phyloP scores from a whole-genome alignment of 2,329 filamentous ascomycete species.

The Botryosphaeria dothidea region DNA sequence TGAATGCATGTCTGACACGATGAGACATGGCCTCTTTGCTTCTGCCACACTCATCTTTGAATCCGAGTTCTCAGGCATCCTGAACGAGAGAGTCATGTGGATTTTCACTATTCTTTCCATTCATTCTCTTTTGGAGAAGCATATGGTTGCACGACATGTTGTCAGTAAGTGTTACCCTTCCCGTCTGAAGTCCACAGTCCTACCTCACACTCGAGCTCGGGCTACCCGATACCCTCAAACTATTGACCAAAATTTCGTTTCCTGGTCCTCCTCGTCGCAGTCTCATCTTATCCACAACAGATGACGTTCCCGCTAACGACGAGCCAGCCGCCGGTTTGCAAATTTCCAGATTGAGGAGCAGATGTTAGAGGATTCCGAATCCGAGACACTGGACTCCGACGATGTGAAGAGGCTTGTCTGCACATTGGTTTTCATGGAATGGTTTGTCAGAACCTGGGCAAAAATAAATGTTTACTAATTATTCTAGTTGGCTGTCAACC shows the following conservation, averaged over 20 bases:
- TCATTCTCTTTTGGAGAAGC: constrained; percentile 39
- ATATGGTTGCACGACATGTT: constrained; percentile 39
- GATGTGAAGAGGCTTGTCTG: constrained; percentile 33
- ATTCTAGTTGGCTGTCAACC: constrained; percentile 35
- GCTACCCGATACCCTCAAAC: background rate
- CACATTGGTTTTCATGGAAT: constrained; percentile 41
- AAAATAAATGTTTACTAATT: background rate
- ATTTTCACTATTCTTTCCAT: constrained; percentile 37
- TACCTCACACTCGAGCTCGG: background rate
- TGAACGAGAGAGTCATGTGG: constrained; percentile 38
- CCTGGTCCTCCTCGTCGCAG: background rate
- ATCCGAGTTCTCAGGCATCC: constrained; percentile 30
- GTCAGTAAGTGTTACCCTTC: constrained; percentile 30
- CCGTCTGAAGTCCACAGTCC: background rate
- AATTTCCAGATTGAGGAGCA: constrained; percentile 37
- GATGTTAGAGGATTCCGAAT: background rate
- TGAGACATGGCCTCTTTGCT: constrained; percentile 33
- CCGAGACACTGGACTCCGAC: constrained; percentile 18
- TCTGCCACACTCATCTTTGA: constrained; percentile 37
- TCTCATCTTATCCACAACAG: too few species aligned
- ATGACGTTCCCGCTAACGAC: background rate
- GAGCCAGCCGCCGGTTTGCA: constrained; percentile 35
- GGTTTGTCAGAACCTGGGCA: constrained; percentile 3
- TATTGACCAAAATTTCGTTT: background rate
- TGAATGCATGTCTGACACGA: constrained; percentile 35